Percentiles rank a stretch among this genome's conserved stretches.
These are phyloP conservation scores for Stropharia rugosoannulata DNA, from an alignment of 768 basidiomycete genomes.

Conservation along the genomic window DNA sequence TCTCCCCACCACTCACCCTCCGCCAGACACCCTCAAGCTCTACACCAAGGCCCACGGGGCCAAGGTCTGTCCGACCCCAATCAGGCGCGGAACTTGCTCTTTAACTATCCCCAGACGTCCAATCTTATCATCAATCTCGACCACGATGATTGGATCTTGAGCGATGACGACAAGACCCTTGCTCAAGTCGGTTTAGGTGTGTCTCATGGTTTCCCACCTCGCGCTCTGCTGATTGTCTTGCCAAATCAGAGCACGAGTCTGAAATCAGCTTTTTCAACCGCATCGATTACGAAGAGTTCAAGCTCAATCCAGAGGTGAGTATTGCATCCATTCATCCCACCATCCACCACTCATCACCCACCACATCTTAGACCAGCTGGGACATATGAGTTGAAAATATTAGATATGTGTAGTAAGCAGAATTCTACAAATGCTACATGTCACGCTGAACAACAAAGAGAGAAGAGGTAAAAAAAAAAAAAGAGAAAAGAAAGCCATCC, in stretches of 20 bases:
- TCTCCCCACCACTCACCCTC: slow-evolving; percentile 2
- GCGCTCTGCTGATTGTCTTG: neutral
- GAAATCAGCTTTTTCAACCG: slow-evolving; percentile 92
- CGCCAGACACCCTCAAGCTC: slow-evolving; percentile 86
- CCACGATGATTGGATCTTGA: slow-evolving; percentile 90
- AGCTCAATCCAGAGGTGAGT: slow-evolving; percentile 76
- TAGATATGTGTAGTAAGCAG: slow-evolving; percentile 34
- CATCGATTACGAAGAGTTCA: slow-evolving; percentile 77
- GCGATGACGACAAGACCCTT: slow-evolving; percentile 65
- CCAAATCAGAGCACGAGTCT: slow-evolving; percentile 84
- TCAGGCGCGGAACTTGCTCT: neutral
- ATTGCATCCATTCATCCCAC: neutral
- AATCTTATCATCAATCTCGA: slow-evolving; percentile 99
- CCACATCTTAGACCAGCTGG: slow-evolving; percentile 42
- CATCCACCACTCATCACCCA: neutral
- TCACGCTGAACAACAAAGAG: slow-evolving; percentile 8
- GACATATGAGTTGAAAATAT: slow-evolving; percentile 38
- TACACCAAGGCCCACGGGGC: slow-evolving; percentile 95
- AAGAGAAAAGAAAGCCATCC: slow-evolving; percentile 4
- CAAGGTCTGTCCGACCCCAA: slow-evolving; percentile 56
- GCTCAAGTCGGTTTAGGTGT: slow-evolving; percentile 74
- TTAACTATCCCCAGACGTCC: slow-evolving; percentile 60
- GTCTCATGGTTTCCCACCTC: slow-evolving; percentile 20
- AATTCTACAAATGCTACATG: slow-evolving; percentile 27
- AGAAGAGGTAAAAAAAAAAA: slow-evolving; percentile 13